Percentiles rank a stretch among this genome's conserved stretches.
phyloP scores from a whole-genome alignment of 306 rosid genomes.

The Quercus robur region DNA sequence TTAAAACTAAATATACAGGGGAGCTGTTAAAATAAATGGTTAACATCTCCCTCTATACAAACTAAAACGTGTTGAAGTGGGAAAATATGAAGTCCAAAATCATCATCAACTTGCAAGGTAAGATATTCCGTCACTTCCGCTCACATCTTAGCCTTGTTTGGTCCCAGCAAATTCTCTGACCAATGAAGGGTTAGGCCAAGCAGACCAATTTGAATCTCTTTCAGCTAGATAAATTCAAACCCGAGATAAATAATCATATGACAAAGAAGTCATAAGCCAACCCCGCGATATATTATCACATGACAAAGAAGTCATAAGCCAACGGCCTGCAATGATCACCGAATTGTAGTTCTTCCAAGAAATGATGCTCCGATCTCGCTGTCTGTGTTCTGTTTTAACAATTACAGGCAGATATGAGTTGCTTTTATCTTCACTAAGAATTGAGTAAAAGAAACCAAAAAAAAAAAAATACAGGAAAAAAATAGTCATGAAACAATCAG shows the following conservation, averaged over 20 bases:
- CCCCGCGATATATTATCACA: background rate
- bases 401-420: slow-evolving; percentile 7
- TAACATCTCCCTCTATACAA: slow-evolving; percentile 11
- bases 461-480: background rate
- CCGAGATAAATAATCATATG: background rate
- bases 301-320: background rate
- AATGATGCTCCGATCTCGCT: slow-evolving; percentile 95
- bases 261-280: background rate
- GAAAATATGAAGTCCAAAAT: slow-evolving; percentile 3
- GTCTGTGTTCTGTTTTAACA: slow-evolving; percentile 74
- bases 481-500: background rate
- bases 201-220: slow-evolving; percentile 8
- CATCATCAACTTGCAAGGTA: background rate
- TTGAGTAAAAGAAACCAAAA: background rate
- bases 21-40: slow-evolving; percentile 11
- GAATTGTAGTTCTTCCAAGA: slow-evolving; percentile 81
- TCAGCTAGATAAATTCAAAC: slow-evolving; percentile 6
- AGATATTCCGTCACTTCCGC: background rate
- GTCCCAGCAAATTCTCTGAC: slow-evolving; percentile 22
- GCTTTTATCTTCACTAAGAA: background rate
- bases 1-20: slow-evolving; percentile 14
- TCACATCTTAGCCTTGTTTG: slow-evolving; percentile 8
- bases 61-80: slow-evolving; percentile 1
- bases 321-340: slow-evolving; percentile 37
- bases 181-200: slow-evolving; percentile 1